Conservation (phyloP, 1,284 basidiomycete species). For the Lentinus polychrous region DNA sequence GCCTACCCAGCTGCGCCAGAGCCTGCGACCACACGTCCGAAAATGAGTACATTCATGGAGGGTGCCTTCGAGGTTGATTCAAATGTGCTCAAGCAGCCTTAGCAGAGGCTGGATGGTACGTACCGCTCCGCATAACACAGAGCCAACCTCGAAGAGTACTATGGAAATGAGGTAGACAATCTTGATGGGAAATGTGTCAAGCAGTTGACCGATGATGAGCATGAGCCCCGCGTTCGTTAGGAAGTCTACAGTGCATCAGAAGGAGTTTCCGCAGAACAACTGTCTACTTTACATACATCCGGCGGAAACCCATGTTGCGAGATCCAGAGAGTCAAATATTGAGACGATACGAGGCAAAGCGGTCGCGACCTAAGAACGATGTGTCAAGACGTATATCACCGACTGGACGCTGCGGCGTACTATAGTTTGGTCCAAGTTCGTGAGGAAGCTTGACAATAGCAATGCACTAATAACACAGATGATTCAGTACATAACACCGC, state of each 20-base stretch:
- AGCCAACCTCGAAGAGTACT: conserved; percentile 35
- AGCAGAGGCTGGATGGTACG: background rate
- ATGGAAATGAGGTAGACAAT: conserved; percentile 36
- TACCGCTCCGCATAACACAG: conserved; percentile 39
- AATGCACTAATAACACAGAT: background rate
- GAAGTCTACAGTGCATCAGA: conserved; percentile 23
- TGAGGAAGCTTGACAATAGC: conserved; percentile 1
- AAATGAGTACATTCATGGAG: conserved; percentile 33
- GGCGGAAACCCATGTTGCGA: conserved; percentile 34
- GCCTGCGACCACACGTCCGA: conserved; percentile 38
- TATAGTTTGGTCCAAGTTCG: conserved; percentile 5
- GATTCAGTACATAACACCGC: background rate
- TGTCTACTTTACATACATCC: conserved; percentile 23
- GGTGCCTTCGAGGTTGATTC: conserved; percentile 20
- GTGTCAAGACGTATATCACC: background rate
- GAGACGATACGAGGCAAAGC: conserved; percentile 35
- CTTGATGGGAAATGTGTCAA: conserved; percentile 31
- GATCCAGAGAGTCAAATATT: conserved; percentile 29
- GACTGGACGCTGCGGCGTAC: background rate
- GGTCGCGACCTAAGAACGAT: conserved; percentile 19
- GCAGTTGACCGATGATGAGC: conserved; percentile 22
- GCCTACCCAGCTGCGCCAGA: conserved; percentile 29
- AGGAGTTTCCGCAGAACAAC: background rate
- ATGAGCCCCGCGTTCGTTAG: conserved; percentile 23
- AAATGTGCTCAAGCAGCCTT: background rate